Conservation (phyloP, 2,329 filamentous ascomycete genomes). For the Colletotrichum scovillei region DNA sequence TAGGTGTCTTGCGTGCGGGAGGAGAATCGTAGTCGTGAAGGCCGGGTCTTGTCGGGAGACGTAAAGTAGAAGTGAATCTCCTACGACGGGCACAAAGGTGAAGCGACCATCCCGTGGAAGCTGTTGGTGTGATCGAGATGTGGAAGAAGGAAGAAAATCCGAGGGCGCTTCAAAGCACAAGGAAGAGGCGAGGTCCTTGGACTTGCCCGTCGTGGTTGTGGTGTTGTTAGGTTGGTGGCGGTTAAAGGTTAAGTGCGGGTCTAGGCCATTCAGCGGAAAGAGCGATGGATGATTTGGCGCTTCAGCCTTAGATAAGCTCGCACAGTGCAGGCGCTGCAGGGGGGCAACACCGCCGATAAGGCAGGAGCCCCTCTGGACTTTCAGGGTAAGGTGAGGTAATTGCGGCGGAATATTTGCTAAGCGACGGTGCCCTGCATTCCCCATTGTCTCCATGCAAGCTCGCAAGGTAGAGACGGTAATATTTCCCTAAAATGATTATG, state of each 20-base stretch:
- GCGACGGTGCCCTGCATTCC: slow-evolving; percentile 9
- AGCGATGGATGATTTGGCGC: neutral
- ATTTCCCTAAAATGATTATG: slow-evolving; percentile 12
- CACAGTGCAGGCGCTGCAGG: slow-evolving; percentile 11
- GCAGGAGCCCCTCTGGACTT: slow-evolving; percentile 22
- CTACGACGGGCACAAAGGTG: slow-evolving; percentile 15
- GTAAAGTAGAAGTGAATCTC: slow-evolving; percentile 23
- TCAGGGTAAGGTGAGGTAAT: neutral
- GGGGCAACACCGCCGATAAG: slow-evolving; percentile 25
- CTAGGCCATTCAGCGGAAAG: neutral
- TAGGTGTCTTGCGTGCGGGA: neutral
- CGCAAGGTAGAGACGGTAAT: neutral
- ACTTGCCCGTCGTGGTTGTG: neutral
- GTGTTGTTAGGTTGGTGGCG: slow-evolving; percentile 20
- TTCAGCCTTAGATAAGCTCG: slow-evolving; percentile 32
- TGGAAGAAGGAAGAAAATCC: neutral
- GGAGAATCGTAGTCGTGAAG: slow-evolving; percentile 1
- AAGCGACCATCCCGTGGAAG: slow-evolving; percentile 27
- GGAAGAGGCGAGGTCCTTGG: neutral
- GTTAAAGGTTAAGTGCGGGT: slow-evolving; percentile 10
- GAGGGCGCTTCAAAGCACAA: neutral
- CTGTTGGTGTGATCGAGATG: neutral
- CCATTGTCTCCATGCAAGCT: neutral
- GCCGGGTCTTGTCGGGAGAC: neutral
- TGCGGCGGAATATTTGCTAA: neutral